These are phyloP conservation scores for Myxozyma geophila DNA, from an alignment of 805 yeast genomes.

Conservation along the genomic window DNA sequence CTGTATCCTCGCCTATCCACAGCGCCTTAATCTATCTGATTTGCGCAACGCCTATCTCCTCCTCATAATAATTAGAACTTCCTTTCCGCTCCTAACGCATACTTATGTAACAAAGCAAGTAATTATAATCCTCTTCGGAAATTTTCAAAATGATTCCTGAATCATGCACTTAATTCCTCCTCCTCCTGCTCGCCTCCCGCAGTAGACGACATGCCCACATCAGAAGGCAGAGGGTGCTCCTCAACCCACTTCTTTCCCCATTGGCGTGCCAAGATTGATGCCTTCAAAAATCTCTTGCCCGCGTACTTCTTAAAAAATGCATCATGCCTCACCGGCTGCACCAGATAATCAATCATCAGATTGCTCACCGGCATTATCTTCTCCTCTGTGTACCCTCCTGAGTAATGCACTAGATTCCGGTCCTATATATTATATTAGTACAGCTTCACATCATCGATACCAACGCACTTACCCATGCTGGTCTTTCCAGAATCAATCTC, in stretches of 20 bases:
- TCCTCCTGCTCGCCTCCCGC: not conserved
- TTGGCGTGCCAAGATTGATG: conserved; percentile 45
- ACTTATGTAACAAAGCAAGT: not conserved
- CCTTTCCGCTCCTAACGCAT: not conserved
- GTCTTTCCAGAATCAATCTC: conserved; percentile 71
- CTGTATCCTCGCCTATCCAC: too few species aligned
- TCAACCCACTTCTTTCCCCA: conserved; percentile 44
- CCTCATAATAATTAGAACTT: not conserved
- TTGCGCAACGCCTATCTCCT: not conserved
- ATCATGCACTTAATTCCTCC: not conserved
- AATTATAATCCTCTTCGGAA: not conserved
- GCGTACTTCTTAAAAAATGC: conserved; percentile 94
- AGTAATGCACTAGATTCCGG: conserved; percentile 83
- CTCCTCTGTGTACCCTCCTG: conserved; percentile 82
- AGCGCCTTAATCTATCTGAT: too few species aligned
- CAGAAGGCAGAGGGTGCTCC: conserved; percentile 19
- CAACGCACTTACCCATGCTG: conserved; percentile 32
- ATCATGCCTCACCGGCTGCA: conserved; percentile 81
- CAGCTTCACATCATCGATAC: not conserved
- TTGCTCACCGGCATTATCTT: conserved; percentile 75
- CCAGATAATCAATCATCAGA: conserved; percentile 70
- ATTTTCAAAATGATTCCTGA: not conserved
- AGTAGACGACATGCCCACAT: not conserved
- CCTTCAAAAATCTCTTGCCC: conserved; percentile 81
- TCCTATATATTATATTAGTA: conserved; percentile 57